A percentile compares a stretch with the other conserved stretches of the same genome.
These are phyloP conservation scores for Suillus ampliporus DNA, from an alignment of 768 basidiomycete genomes.

Conservation along the genomic window DNA sequence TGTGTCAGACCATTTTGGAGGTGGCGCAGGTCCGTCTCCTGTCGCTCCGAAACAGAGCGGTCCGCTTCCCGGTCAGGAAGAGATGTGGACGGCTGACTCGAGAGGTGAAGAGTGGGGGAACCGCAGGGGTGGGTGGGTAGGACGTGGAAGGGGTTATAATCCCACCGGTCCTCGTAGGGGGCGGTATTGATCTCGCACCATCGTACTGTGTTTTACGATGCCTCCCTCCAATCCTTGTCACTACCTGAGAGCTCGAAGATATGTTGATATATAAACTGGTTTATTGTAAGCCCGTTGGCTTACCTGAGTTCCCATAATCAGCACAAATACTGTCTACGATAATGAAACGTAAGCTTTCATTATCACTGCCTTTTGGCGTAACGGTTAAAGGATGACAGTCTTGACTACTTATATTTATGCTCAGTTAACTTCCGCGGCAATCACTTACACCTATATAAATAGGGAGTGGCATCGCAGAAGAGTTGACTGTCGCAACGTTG, in stretches of 20 bases:
- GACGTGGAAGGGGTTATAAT: conserved; percentile 38
- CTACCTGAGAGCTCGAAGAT: not conserved
- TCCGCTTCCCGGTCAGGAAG: conserved; percentile 56
- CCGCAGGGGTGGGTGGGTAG: conserved; percentile 37
- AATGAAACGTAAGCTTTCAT: no score
- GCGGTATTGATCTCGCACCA: conserved; percentile 24
- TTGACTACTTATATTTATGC: no score
- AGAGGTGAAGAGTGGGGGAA: conserved; percentile 46
- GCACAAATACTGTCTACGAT: no score
- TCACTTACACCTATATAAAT: no score
- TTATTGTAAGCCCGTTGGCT: no score
- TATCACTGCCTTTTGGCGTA: no score
- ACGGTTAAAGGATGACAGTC: no score
- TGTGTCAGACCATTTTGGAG: conserved; percentile 35
- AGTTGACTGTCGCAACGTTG: no score
- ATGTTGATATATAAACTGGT: not conserved
- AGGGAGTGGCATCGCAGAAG: no score
- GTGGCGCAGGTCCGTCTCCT: conserved; percentile 27
- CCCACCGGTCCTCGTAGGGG: conserved; percentile 32
- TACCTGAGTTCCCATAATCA: no score
- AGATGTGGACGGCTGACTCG: conserved; percentile 49
- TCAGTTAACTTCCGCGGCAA: no score
- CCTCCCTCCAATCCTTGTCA: not conserved
- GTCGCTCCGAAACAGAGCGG: conserved; percentile 40
- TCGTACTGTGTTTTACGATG: not conserved